Evolutionary conservation across 805 yeast species (phyloP), one percentile per base, ranked within the genome.

Genomic region (Saturnispora serradocipensis): DNA sequence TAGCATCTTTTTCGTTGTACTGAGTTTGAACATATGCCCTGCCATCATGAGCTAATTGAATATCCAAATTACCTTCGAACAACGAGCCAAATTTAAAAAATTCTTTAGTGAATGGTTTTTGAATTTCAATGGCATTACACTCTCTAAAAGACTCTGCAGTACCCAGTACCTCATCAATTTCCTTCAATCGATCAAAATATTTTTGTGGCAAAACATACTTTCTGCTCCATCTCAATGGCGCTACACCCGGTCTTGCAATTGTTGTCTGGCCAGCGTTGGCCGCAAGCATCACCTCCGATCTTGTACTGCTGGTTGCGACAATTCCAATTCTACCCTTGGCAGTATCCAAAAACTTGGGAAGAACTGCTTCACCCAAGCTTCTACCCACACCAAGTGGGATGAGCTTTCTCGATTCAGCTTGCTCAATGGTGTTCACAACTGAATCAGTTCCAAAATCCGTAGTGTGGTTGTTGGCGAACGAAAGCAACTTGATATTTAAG

Each of bases 71-170:
- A 13, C 62, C 62, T 49, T 59, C 70, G 43, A 61, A 67, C 47
- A 56, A 56, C 27, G 62, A 59, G 5, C 66, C 67, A 34, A 60
- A 61, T 43, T 60, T 56, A 54, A 58, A 61, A n/a, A 55, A 51
- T 36, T 55, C 54, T n/a, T 61, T 56, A 28, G 59, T 53, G 49
- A 56, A 60, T 42, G 61, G 53, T 25, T 58, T 49, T 55, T 60
- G 52, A 49, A 64, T 51, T 54, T 67, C 67, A 51, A 69, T 55
- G 49, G 63, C 63, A 58, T 67, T 55, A 57, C 67, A 53, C 55
- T 66, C 61, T 52, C 57, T 45, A 61, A 60, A 55, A 30, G 65
- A 52, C 53, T 61, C 59, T 44, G 62, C 63, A 20, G 66, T 62
- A 4, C 66, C 68, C 11, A 61, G 53, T 48, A 58, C 51, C 45